phyloP scores from a whole-genome alignment of 139 green algal genomes.

The Picochlorum sp. region DNA sequence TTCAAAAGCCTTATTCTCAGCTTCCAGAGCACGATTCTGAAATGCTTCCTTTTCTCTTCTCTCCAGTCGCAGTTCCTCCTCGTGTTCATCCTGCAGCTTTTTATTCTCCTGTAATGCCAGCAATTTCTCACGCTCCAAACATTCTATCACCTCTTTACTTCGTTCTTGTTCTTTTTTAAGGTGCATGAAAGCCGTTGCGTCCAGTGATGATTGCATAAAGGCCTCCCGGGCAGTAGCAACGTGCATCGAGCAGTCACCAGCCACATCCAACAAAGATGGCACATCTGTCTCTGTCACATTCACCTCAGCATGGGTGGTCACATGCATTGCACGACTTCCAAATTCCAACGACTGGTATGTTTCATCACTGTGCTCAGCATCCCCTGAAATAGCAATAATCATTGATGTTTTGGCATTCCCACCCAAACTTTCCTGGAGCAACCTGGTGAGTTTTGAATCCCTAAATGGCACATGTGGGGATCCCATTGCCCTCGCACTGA shows the following conservation, averaged over 20 bases:
- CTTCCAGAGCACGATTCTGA: not conserved
- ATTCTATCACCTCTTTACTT: conserved; percentile 19
- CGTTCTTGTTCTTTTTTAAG: conserved; percentile 17
- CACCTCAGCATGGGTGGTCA: conserved; percentile 60
- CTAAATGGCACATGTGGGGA: conserved; percentile 60
- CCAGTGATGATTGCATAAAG: conserved; percentile 29
- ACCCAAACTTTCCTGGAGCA: conserved; percentile 55
- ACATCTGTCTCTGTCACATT: conserved; percentile 35
- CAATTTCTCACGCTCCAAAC: conserved; percentile 6
- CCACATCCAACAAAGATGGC: not conserved
- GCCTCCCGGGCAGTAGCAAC: conserved; percentile 32
- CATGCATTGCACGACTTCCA: conserved; percentile 63
- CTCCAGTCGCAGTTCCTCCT: conserved; percentile 6
- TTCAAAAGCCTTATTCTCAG: not conserved
- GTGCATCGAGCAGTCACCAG: not conserved
- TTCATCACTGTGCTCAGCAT: conserved; percentile 61
- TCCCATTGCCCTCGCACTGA: conserved; percentile 42
- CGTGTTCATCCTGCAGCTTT: conserved; percentile 12
- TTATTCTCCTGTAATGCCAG: not conserved
- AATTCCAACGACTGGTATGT: conserved; percentile 72
- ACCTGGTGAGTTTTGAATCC: conserved; percentile 74
- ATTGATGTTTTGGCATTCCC: conserved; percentile 52
- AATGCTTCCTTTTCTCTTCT: not conserved
- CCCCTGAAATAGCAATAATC: conserved; percentile 50
- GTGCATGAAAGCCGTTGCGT: conserved; percentile 26